A percentile compares a stretch with the other conserved stretches of the same genome.
Conservation (phyloP, 2,329 filamentous ascomycete genomes). For the Lizonia empirigonia region DNA sequence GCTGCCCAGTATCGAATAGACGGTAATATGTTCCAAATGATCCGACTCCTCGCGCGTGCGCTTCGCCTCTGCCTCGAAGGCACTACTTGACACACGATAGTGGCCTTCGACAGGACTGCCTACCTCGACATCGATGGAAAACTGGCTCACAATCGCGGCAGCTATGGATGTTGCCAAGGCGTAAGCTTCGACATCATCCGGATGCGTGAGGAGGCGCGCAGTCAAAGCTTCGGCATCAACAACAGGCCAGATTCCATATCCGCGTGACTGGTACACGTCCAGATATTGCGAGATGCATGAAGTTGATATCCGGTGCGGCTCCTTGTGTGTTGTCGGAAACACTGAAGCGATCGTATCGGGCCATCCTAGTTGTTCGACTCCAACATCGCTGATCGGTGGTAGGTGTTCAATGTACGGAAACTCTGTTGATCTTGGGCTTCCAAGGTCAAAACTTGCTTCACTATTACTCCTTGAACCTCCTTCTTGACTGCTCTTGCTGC, state of each 20-base stretch:
- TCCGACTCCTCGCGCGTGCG: constrained; percentile 36
- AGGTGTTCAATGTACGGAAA: constrained; percentile 32
- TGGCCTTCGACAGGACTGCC: constrained; percentile 41
- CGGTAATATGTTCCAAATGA: constrained; percentile 39
- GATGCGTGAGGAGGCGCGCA: constrained; percentile 40
- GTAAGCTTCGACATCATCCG: constrained; percentile 42
- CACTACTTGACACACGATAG: constrained; percentile 37
- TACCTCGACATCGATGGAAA: constrained; percentile 40
- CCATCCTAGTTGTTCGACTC: constrained; percentile 31
- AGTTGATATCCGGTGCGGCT: constrained; percentile 39
- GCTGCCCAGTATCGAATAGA: constrained; percentile 37
- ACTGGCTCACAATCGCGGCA: constrained; percentile 45
- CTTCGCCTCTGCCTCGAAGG: constrained; percentile 40
- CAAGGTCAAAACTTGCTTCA: constrained; percentile 40
- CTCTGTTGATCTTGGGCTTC: constrained; percentile 38
- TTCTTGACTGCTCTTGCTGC: constrained; percentile 31
- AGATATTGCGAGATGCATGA: constrained; percentile 42
- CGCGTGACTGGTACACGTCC: constrained; percentile 39
- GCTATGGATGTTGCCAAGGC: constrained; percentile 40
- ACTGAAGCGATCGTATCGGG: constrained; percentile 31
- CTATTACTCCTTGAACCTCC: constrained; percentile 39
- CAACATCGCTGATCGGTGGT: constrained; percentile 28
- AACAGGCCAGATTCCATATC: constrained; percentile 45
- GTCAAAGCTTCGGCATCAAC: constrained; percentile 42
- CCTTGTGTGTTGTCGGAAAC: constrained; percentile 17